Base-by-base conservation (phyloP, 768 basidiomycete species). In the Hortiboletus flavorubellus region DNA sequence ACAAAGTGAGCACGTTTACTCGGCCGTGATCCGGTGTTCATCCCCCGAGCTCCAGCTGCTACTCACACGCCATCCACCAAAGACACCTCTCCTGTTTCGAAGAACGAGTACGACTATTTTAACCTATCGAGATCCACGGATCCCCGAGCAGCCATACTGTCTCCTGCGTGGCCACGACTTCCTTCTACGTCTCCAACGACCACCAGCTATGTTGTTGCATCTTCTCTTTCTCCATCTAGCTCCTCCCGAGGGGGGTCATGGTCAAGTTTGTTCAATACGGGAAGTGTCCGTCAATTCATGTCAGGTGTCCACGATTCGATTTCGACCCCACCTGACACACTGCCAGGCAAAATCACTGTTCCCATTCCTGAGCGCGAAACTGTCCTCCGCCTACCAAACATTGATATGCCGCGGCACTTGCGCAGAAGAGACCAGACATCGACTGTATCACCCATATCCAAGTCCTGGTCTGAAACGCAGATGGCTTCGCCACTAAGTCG, bases 171-270 rank as follows among this genome's bases (percentile, higher is more conserved):
- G 82, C 76, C 79, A n/a, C 78, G 78, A 16, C 69, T 78, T 16
- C 70, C 79, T 3, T 72, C 73, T 0, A 64, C 72, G 0, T 79
- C 83, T 2, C 72, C 77, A 5, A 77, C 77, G 1, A 62, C 76
- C 11, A 68, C 70, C 18, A 73, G 68, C 10, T 67, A 73, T 3
- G 68, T 73, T 5, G 66, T 78, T 2, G 63, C 18, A 8, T 69
- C 78, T 0, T 75, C 79, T 0, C 62, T 81, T 39, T 72, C 78
- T 43, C 74, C 82, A 0, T 84, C 85, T 0, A 79, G 72, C 44
- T 84, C 87, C 4, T 90, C 90, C 3, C 78, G 84, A 42, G 88
- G 84, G 9, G 88, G 84, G 9, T 90, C 91, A 0, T 92, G 91
- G 91, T 87, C 89, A 0, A 91, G 84, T 62, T 64, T 92, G 11